phyloP scores from a whole-genome alignment of 2,329 filamentous ascomycete species.

The Tolypocladium ovalisporum region DNA sequence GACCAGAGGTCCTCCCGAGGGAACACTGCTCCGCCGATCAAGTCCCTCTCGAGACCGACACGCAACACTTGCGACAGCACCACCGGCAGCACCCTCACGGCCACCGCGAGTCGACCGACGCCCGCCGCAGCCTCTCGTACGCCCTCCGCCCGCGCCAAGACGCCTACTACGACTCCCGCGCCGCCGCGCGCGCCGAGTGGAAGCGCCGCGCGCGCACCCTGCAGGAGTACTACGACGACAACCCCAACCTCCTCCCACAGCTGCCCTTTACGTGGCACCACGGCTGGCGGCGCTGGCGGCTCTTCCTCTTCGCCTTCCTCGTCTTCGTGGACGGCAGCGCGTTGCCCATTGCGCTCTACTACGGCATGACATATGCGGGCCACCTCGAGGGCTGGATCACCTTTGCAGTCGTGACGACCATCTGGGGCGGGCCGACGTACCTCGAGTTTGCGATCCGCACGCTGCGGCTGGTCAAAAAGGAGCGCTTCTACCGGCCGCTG shows the following conservation, averaged over 20 bases:
- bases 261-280: conserved; percentile 30
- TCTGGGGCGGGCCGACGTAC: conserved; percentile 44
- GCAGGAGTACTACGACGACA: conserved; percentile 27
- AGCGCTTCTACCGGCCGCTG: conserved; percentile 38
- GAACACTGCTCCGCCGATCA: neutral
- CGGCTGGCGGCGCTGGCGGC: conserved; percentile 27
- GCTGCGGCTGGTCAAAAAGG: conserved; percentile 34
- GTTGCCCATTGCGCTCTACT: conserved; percentile 41
- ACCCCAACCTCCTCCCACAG: conserved; percentile 26
- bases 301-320: conserved; percentile 35
- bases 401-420: conserved; percentile 42
- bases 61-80: neutral
- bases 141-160: conserved; percentile 19
- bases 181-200: conserved; percentile 22
- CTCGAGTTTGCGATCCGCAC: conserved; percentile 39
- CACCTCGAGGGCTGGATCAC: conserved; percentile 28
- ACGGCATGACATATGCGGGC: conserved; percentile 32
- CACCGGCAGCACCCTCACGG: neutral
- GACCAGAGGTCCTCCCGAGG: neutral
- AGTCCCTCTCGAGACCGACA: neutral
- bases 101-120: neutral
- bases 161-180: conserved; percentile 29
- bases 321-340: conserved; percentile 32
- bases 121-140: conserved; percentile 24
- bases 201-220: conserved; percentile 22